Evolutionary conservation across 1,139 yeast genomes (phyloP).

Genomic region (Hemisphaericaspora xylanilytica): DNA sequence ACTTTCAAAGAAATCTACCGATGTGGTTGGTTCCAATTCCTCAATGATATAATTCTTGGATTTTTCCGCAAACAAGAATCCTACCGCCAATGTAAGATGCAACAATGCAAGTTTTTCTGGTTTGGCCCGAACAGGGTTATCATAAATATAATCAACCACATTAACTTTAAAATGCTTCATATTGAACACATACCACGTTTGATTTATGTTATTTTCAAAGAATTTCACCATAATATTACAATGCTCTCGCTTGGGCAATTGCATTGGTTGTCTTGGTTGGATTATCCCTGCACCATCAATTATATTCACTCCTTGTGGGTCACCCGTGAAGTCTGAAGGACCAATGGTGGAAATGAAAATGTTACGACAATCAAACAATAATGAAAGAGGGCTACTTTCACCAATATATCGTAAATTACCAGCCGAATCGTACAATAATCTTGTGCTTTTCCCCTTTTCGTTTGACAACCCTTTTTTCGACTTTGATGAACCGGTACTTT

Average conservation of each 20-base stretch:
- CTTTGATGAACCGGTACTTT: conserved; percentile 1
- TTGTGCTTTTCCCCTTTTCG: conserved; percentile 7
- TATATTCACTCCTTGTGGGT: conserved; percentile 16
- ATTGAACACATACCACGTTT: conserved; percentile 17
- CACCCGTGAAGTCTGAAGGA: conserved; percentile 8
- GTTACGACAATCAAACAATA: conserved; percentile 20
- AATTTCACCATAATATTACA: conserved; percentile 15
- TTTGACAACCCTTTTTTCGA: conserved; percentile 4
- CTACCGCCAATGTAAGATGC: conserved; percentile 11
- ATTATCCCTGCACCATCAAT: conserved; percentile 18
- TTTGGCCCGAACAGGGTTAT: conserved; percentile 10
- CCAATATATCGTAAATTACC: conserved; percentile 21
- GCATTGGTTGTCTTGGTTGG: conserved; percentile 12
- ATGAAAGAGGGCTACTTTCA: conserved; percentile 22
- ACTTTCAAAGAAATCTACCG: conserved; percentile 24
- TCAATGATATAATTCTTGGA: conserved; percentile 4
- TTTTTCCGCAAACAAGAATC: conserved; percentile 10
- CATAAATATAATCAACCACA: conserved; percentile 17
- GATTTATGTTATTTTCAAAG: conserved; percentile 20
- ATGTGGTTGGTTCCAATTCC: conserved; percentile 5
- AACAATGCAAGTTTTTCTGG: conserved; percentile 9
- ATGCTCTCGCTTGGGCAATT: conserved; percentile 16
- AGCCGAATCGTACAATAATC: conserved; percentile 9
- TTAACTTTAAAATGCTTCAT: conserved; percentile 11
- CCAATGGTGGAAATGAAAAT: conserved; percentile 15